Evolutionary conservation across 2,329 filamentous ascomycete species (phyloP).

Genomic region (Exophiala dermatitidis): DNA sequence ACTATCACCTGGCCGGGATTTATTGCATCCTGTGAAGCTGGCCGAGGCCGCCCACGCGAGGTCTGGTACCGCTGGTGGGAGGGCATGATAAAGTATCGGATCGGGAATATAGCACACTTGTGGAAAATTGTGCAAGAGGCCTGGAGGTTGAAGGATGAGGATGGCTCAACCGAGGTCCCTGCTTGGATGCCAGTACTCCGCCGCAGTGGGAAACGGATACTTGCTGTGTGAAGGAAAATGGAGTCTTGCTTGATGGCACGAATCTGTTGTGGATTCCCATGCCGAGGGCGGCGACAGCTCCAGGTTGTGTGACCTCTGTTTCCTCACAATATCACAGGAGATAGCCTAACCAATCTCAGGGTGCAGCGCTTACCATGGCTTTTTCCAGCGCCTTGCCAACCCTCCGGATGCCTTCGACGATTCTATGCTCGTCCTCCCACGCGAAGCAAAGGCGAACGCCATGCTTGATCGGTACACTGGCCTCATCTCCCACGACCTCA

Average conservation of each 20-base stretch:
- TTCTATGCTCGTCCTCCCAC: constrained; percentile 59
- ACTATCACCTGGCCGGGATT: constrained; percentile 28
- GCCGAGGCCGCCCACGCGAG: constrained; percentile 5
- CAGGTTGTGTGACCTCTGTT: no score
- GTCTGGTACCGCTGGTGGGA: constrained; percentile 26
- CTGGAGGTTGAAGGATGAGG: constrained; percentile 21
- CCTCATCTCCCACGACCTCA: constrained; percentile 52
- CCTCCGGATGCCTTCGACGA: constrained; percentile 61
- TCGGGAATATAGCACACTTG: constrained; percentile 24
- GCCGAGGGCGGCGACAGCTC: no score
- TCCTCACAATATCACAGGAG: background rate
- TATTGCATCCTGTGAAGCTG: constrained; percentile 25
- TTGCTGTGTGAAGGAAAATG: constrained; percentile 19
- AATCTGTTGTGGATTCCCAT: no score
- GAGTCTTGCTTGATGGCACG: background rate
- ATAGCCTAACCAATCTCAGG: background rate
- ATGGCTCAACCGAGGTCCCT: constrained; percentile 12
- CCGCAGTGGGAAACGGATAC: constrained; percentile 17
- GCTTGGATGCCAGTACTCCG: constrained; percentile 22
- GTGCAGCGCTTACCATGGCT: background rate
- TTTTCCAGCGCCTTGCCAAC: constrained; percentile 41
- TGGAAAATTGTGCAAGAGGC: constrained; percentile 24
- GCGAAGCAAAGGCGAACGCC: constrained; percentile 62
- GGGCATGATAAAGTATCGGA: constrained; percentile 20
- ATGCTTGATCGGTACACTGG: constrained; percentile 39